Conservation (phyloP, 805 yeast species). For the Kregervanrija pseudodelftensis region DNA sequence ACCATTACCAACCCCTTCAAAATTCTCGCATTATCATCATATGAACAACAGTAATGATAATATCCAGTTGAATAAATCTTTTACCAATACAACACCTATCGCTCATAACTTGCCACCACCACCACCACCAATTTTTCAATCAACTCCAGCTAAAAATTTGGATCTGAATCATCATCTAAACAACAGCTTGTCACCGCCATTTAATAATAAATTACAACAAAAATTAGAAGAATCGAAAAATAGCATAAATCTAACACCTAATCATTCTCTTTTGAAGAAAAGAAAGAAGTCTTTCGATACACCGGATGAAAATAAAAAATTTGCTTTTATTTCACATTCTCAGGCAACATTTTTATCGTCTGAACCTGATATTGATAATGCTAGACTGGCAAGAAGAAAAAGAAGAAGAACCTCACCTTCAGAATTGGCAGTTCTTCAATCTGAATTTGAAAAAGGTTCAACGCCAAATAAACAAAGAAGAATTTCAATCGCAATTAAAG, state of each 20-base stretch:
- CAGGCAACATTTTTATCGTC: constrained; percentile 79
- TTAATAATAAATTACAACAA: too few relatives aligned
- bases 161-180: too few relatives aligned
- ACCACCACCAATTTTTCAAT: too few relatives aligned
- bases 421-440: constrained; percentile 74
- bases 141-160: too few relatives aligned
- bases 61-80: too few relatives aligned
- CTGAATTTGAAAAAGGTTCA: constrained; percentile 66
- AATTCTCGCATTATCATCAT: background rate
- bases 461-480: constrained; percentile 80
- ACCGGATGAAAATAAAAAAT: constrained; percentile 30
- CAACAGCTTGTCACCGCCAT: too few relatives aligned
- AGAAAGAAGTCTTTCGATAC: constrained; percentile 13
- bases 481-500: constrained; percentile 67
- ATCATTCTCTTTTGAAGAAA: constrained; percentile 1
- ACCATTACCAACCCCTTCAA: constrained; percentile 2
- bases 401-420: constrained; percentile 91
- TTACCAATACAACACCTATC: too few relatives aligned
- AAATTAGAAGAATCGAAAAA: background rate
- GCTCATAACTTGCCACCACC: too few relatives aligned
- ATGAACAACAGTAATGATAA: too few relatives aligned
- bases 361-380: constrained; percentile 81
- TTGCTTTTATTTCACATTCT: constrained; percentile 91
- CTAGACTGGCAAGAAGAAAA: constrained; percentile 88
- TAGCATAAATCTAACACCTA: too few relatives aligned